Conservation (phyloP, 768 basidiomycete genomes). For the Lactarius hatsudake region DNA sequence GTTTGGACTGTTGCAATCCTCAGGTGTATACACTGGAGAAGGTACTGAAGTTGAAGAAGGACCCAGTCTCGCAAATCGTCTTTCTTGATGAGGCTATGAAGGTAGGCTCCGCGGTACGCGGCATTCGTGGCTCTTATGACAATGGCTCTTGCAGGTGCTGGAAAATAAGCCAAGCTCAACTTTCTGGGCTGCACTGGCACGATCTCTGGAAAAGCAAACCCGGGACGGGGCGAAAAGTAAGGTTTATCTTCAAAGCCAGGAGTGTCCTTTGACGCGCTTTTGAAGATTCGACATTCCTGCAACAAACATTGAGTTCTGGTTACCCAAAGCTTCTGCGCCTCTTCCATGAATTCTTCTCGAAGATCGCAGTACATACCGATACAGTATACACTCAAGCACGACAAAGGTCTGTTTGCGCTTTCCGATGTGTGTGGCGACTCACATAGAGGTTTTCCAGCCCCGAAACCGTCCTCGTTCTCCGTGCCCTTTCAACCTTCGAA, state of each 20-base stretch:
- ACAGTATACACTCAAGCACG: conserved; percentile 80
- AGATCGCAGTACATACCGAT: conserved; percentile 93
- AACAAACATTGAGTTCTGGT: conserved; percentile 81
- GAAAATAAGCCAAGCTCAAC: conserved; percentile 89
- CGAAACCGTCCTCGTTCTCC: conserved; percentile 86
- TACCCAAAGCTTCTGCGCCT: conserved; percentile 87
- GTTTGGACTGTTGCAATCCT: not conserved
- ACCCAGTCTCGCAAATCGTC: conserved; percentile 65
- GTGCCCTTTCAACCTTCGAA: conserved; percentile 81
- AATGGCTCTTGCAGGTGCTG: conserved; percentile 50
- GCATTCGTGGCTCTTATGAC: not conserved
- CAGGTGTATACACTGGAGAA: conserved; percentile 96
- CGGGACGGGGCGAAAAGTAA: conserved; percentile 79
- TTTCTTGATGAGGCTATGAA: conserved; percentile 96
- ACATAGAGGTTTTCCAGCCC: conserved; percentile 50
- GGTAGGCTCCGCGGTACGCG: conserved; percentile 41
- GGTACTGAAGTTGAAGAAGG: conserved; percentile 85
- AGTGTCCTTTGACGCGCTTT: not conserved
- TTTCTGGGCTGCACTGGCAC: conserved; percentile 85
- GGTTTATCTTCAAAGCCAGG: conserved; percentile 14
- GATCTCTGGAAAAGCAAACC: conserved; percentile 77
- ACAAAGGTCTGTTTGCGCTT: conserved; percentile 60
- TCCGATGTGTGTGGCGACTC: not conserved
- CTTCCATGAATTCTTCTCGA: conserved; percentile 96
- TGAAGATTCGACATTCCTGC: conserved; percentile 85